Evolutionary conservation across 768 basidiomycete species (phyloP), one percentile per base, ranked within the genome.

Genomic region (Porpolomopsis calyptriformis): DNA sequence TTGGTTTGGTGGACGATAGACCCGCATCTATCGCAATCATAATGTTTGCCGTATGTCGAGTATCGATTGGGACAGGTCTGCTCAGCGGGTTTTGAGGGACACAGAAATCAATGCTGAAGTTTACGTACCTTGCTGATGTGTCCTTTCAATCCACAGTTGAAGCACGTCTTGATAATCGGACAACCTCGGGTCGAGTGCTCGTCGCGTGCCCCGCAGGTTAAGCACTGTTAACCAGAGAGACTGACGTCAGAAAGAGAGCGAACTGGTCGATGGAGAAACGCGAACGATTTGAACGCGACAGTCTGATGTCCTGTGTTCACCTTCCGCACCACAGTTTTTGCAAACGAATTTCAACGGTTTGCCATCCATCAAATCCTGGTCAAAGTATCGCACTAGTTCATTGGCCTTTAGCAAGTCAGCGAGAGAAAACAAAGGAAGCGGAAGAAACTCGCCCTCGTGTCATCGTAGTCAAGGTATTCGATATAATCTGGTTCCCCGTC

Each of bases 151-250:
- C 83, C 83, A 53, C 87, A 90, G 2, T 69, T 73, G 55, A 77
- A 89, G 55, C 87, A 90, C 0, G 74, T 78, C 61, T 88, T 88
- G 62, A 77, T 80, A 49, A 86, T 82, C 2, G 86, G 85, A 62
- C 86, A 90, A 42, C 77, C 77, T 33, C 80, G 70, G 14, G 87
- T 87, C 2, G 71, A 67, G 60, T 90, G 87, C 50, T 89, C 86
- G 54, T 89, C 76, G 41, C 81, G 77, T 24, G 73, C 83, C 47
- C 87, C 87, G 56, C 87, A 90, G 20, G 82, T 87, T 47, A 84
- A 59, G 57, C 87, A 90, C 87, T 89, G 44, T 11, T 16, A 24
- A 23, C 22, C 1, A 10, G 20, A 43, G 14, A 48, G 23, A 24
- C 19, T 47, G 37, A 27, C 24, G 40, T 42, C 26, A 46, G 16